phyloP scores from a whole-genome alignment of 2,329 filamentous ascomycete species.

The Cladophialophora immunda region DNA sequence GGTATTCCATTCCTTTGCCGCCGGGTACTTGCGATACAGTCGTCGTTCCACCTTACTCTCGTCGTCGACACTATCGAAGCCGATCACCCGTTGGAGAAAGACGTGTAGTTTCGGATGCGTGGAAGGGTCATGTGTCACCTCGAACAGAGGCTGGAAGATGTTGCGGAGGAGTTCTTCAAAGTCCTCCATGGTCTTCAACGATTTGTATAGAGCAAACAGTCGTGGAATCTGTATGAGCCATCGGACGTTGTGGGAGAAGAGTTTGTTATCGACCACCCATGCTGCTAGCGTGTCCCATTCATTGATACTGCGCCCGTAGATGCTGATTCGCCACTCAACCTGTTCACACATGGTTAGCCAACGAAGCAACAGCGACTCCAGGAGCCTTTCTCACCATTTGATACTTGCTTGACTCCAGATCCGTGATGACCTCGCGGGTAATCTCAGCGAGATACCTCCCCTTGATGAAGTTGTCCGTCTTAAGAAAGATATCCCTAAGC shows the following conservation, averaged over 20 bases:
- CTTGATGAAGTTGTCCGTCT: conserved; percentile 97
- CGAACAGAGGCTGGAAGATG: conserved; percentile 91
- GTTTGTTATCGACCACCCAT: conserved; percentile 97
- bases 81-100: conserved; percentile 93
- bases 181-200: conserved; percentile 82
- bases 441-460: conserved; percentile 96
- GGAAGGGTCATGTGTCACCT: conserved; percentile 86
- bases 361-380: neutral
- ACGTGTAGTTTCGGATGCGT: conserved; percentile 93
- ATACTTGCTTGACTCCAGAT: conserved; percentile 98
- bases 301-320: conserved; percentile 89
- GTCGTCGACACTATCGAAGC: conserved; percentile 97
- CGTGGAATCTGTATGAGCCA: conserved; percentile 97
- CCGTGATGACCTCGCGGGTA: conserved; percentile 95
- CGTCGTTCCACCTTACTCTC: conserved; percentile 96
- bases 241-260: conserved; percentile 96
- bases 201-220: conserved; percentile 95
- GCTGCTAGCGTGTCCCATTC: conserved; percentile 98
- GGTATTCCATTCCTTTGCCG: conserved; percentile 86
- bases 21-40: conserved; percentile 93
- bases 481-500: conserved; percentile 95
- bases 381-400: conserved; percentile 73
- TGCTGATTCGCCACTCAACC: conserved; percentile 95
- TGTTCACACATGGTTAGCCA: conserved; percentile 20
- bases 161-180: conserved; percentile 93